Evolutionary conservation across 805 yeast species (phyloP).

Genomic region (Candida andamanensis): DNA sequence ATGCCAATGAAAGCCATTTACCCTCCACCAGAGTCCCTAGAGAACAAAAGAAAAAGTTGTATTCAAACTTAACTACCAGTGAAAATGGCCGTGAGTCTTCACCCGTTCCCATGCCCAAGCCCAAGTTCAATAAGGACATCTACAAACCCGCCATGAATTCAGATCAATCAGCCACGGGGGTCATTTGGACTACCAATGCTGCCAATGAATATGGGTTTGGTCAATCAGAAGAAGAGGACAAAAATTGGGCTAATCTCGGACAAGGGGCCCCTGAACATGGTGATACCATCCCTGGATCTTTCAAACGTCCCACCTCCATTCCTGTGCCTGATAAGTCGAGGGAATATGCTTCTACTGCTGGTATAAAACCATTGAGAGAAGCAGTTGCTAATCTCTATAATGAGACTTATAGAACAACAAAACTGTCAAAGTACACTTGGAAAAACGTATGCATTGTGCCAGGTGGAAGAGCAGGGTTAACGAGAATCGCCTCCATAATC

Average conservation of each 20-base stretch:
- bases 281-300: slow-evolving; percentile 52
- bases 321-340: slow-evolving; percentile 44
- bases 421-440: slow-evolving; percentile 49
- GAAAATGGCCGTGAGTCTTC: slow-evolving; percentile 38
- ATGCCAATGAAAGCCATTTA: slow-evolving; percentile 9
- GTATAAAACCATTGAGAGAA: slow-evolving; percentile 47
- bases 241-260: slow-evolving; percentile 55
- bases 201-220: slow-evolving; percentile 53
- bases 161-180: slow-evolving; percentile 57
- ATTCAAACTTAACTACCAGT: slow-evolving; percentile 24
- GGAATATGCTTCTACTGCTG: slow-evolving; percentile 60
- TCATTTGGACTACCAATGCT: slow-evolving; percentile 59
- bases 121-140: slow-evolving; percentile 38
- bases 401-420: slow-evolving; percentile 46
- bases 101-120: slow-evolving; percentile 49
- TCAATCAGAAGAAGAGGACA: slow-evolving; percentile 24
- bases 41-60: slow-evolving; percentile 13
- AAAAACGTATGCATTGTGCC: slow-evolving; percentile 62
- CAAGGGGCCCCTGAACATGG: slow-evolving; percentile 67
- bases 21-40: slow-evolving; percentile 25
- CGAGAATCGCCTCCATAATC: slow-evolving; percentile 56
- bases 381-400: slow-evolving; percentile 57
- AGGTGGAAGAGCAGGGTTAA: slow-evolving; percentile 60
- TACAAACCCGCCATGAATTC: slow-evolving; percentile 57
- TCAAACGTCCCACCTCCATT: slow-evolving; percentile 45